Conservation (phyloP, 371 early-diverging fungal species). For the Neoconidiobolus thromboides region DNA sequence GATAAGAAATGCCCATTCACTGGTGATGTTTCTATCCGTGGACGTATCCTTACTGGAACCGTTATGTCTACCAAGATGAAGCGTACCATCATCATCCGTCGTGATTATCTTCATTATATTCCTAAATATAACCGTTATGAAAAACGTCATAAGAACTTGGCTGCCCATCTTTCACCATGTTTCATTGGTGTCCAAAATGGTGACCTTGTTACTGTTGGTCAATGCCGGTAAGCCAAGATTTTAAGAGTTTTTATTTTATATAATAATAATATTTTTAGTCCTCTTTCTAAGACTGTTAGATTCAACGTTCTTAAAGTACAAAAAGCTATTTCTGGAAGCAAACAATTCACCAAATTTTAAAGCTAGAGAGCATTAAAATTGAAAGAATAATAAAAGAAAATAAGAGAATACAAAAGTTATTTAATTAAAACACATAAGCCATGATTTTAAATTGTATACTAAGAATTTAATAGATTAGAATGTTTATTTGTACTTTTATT, state of each 20-base stretch:
- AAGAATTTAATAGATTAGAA: too few species aligned
- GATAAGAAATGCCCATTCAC: slow-evolving; percentile 99
- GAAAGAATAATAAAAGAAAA: too few species aligned
- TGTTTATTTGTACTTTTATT: too few species aligned
- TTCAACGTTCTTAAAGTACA: slow-evolving; percentile 97
- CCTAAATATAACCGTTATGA: slow-evolving; percentile 99
- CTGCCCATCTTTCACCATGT: slow-evolving; percentile 96
- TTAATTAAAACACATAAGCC: too few species aligned
- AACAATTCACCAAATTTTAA: slow-evolving; percentile 78
- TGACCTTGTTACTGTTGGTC: slow-evolving; percentile 93
- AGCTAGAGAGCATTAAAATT: too few species aligned
- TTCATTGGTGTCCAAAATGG: slow-evolving; percentile 90
- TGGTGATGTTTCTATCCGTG: slow-evolving; percentile 94
- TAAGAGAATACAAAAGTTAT: too few species aligned
- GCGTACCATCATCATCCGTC: slow-evolving; percentile 94
- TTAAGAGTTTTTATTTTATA: background rate
- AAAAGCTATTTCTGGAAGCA: slow-evolving; percentile 64
- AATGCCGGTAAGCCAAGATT: slow-evolving; percentile 46
- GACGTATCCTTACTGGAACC: slow-evolving; percentile 94
- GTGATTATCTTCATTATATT: slow-evolving; percentile 99
- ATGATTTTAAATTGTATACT: too few species aligned
- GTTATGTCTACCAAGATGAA: slow-evolving; percentile 98
- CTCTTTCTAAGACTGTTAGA: slow-evolving; percentile 97
- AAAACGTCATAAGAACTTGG: slow-evolving; percentile 99
- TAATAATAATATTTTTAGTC: slow-evolving; percentile 21